Conservation (phyloP, 2,329 filamentous ascomycete genomes). For the Lasiodiplodia sp. region DNA sequence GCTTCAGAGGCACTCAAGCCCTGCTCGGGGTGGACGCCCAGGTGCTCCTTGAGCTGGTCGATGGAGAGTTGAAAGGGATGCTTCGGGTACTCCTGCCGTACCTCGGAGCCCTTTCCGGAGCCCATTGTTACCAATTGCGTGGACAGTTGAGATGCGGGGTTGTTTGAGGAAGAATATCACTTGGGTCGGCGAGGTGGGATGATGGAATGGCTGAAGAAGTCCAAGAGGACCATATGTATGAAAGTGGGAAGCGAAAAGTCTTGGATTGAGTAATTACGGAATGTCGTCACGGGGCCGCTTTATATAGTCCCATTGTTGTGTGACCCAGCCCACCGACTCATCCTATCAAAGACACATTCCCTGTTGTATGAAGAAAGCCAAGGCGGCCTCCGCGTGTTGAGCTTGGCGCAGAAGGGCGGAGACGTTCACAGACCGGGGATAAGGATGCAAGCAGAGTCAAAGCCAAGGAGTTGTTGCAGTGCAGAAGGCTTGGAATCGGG, state of each 20-base stretch:
- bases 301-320: constrained; percentile 20
- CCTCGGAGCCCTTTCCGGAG: constrained; percentile 30
- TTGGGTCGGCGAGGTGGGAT: constrained; percentile 17
- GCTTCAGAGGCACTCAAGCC: constrained; percentile 33
- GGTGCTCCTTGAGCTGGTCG: constrained; percentile 30
- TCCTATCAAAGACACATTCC: constrained; percentile 25
- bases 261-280: constrained; percentile 5
- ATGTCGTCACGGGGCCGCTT: constrained; percentile 11
- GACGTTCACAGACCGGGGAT: not conserved
- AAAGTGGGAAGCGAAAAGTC: not conserved
- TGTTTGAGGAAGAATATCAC: not conserved
- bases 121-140: constrained; percentile 30
- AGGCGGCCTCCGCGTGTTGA: constrained; percentile 17
- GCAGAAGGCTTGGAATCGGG: constrained; percentile 24
- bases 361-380: constrained; percentile 27
- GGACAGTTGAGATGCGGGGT: not conserved
- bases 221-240: constrained; percentile 15
- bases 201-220: constrained; percentile 22
- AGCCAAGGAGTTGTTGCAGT: constrained; percentile 7
- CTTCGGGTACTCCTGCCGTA: constrained; percentile 33
- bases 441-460: constrained; percentile 2
- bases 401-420: constrained; percentile 24
- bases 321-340: not conserved
- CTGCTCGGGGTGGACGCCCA: constrained; percentile 33
- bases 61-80: constrained; percentile 35